These are phyloP conservation scores for Vitis rotundifolia DNA, from an alignment of 164 flowering plant genomes.

Conservation along the genomic window DNA sequence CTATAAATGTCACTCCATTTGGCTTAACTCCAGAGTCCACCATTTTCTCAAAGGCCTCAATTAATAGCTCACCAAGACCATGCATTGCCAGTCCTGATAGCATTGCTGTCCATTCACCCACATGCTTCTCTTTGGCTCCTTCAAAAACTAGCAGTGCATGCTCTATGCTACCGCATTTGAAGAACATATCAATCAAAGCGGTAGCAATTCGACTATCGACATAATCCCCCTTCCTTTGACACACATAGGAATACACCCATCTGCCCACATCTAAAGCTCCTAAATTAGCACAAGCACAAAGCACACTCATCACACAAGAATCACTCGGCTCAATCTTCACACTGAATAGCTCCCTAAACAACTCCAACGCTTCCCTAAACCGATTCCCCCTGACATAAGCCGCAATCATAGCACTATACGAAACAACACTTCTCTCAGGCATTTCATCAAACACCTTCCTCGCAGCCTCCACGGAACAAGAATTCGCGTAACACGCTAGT, in stretches of 20 bases:
- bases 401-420: conserved; percentile 39
- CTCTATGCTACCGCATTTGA: conserved; percentile 35
- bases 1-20: conserved; percentile 28
- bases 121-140: conserved; percentile 20
- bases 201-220: conserved; percentile 28
- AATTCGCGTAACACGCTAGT: conserved; percentile 15
- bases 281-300: conserved; percentile 15
- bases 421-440: conserved; percentile 38
- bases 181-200: conserved; percentile 40
- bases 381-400: conserved; percentile 25
- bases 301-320: conserved; percentile 17
- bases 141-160: conserved; percentile 21
- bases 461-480: conserved; percentile 17
- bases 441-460: conserved; percentile 34
- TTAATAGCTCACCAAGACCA: conserved; percentile 30
- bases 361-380: conserved; percentile 29
- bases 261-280: conserved; percentile 34
- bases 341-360: conserved; percentile 27
- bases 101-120: conserved; percentile 43
- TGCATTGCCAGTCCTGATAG: conserved; percentile 35
- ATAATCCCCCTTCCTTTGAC: conserved; percentile 8
- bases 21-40: conserved; percentile 25
- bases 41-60: conserved; percentile 34
- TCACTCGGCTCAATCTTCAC: conserved; percentile 30
- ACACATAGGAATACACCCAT: conserved; percentile 30